Percentiles rank a stretch among this genome's conserved stretches.
Conservation (phyloP, 768 basidiomycete species). For the Tricholoma sp. region DNA sequence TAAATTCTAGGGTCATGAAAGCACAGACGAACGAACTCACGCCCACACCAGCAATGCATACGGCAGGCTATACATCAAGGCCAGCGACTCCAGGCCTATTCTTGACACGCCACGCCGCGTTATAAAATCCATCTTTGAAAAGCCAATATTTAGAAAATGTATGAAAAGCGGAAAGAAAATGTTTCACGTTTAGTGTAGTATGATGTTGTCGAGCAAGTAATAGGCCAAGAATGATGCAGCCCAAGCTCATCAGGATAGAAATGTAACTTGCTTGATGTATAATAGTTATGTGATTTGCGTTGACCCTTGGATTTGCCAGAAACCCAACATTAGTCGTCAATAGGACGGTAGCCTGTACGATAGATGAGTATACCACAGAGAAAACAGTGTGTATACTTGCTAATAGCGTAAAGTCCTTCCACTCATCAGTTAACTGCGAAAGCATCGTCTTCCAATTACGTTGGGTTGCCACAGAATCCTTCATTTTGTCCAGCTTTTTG, state of each 20-base stretch:
- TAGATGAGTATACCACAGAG: background rate
- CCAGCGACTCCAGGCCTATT: background rate
- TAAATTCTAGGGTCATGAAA: background rate
- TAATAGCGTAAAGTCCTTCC: conserved; percentile 1
- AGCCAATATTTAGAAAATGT: background rate
- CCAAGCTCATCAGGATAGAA: background rate
- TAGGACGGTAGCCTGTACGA: background rate
- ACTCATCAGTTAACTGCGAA: background rate
- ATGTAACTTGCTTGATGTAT: conserved; percentile 1
- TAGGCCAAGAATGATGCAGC: background rate
- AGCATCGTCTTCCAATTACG: background rate
- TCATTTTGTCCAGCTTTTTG: background rate
- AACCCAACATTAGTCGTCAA: background rate
- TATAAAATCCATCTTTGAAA: background rate
- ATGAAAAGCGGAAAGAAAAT: background rate
- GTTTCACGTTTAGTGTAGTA: background rate
- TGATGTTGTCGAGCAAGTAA: background rate
- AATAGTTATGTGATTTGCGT: background rate
- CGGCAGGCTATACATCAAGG: conserved; percentile 3
- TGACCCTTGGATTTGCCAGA: conserved; percentile 1
- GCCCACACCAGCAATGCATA: conserved; percentile 2
- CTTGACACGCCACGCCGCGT: conserved; percentile 1
- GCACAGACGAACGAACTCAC: background rate
- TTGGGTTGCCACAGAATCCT: background rate
- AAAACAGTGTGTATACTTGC: background rate